Conservation (phyloP, 176 grass and related monocot genomes). For the barley (Hordeum vulgare) region MorexV3_pseudomolecules_assembly NC_058524.1:56659672-56660171, state of each 20-base stretch:
- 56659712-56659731: conserved; percentile 31
- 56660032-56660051: conserved; percentile 57
- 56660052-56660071: conserved; percentile 29
- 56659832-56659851: conserved; percentile 60
- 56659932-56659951: not conserved
- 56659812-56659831: conserved; percentile 42
- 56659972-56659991: conserved; percentile 67
- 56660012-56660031: conserved; percentile 75
- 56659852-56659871: conserved; percentile 11
- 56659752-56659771: conserved; percentile 50
- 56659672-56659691: conserved; percentile 40
- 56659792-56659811: conserved; percentile 40
- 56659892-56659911: conserved; percentile 1
- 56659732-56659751: conserved; percentile 41
- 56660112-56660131: conserved; percentile 56
- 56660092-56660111: conserved; percentile 36
- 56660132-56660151: conserved; percentile 3
- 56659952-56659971: conserved; percentile 24
- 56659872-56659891: not conserved
- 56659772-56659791: conserved; percentile 34
- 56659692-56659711: conserved; percentile 30
- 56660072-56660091: conserved; percentile 26
- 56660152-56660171: not conserved
- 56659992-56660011: conserved; percentile 83
- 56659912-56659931: not conserved